Base-by-base conservation (phyloP, 495 filamentous ascomycete genomes). In the Tricharina praecox region DNA sequence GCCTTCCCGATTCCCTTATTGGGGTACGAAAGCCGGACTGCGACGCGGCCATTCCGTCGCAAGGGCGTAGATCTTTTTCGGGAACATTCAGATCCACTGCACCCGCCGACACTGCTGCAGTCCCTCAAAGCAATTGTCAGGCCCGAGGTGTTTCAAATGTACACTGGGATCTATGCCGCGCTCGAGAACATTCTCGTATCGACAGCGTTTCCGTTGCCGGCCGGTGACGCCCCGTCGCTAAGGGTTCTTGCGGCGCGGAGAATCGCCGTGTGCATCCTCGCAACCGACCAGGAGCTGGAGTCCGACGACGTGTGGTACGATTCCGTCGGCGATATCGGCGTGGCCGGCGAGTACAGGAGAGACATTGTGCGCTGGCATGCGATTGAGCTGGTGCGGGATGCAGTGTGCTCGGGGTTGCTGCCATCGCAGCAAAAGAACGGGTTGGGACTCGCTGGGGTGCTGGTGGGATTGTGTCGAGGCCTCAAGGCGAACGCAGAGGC, bases 281-380 rank as follows among this genome's bases (percentile, higher is more conserved):
- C 56, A 9, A 58, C 56, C 3, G 26, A 32, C 16, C 18, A 19
- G 8, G 49, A 55, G 10, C 24, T 50, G 4, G 49, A 52, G n/a
- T 46, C 45, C 0, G 56, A 59, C 23, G 56, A 59, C 25, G 50
- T 51, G 20, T 59, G 56, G 56, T 59, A 59, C 23, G 56, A 59
- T 26, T 43, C 50, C 5, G 55, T 34, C 4, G 43, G 38, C 15
- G 55, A 54, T 11, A 35, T 59, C 19, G 56, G 56, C n/a, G 43
- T 36, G 3, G 35, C 45, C 3, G 55, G 56, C 1, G 56, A 59
- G 35, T 59, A 59, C 39, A 41, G 59, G 3, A 48, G 55, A 4
- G 56, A 59, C 23, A 25, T 59, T 15, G 56, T 58, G 19, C 55
- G 56, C 11, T 59, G 56, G 56, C 56, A 59, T 10, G 55, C 45